These are phyloP conservation scores for Castanopsis chinensis DNA, from an alignment of 306 rosid species.

Conservation along the genomic window DNA sequence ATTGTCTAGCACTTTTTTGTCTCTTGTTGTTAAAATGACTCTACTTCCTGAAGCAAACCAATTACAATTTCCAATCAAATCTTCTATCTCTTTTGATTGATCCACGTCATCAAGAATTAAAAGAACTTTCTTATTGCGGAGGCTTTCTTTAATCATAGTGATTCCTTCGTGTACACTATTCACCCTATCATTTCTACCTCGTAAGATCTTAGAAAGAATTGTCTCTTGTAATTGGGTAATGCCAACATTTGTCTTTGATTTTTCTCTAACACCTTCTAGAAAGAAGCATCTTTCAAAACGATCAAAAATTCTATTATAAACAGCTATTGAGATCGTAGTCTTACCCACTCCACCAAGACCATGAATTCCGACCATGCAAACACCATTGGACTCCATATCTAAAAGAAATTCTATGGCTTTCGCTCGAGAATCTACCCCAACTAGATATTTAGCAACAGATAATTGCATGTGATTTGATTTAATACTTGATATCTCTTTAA, in stretches of 20 bases:
- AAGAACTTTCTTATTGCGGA: constrained; percentile 12
- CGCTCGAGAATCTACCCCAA: constrained; percentile 13
- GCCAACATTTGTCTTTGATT: constrained; percentile 4
- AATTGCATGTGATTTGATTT: neutral
- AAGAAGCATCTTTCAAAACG: constrained; percentile 9
- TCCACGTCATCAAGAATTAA: constrained; percentile 26
- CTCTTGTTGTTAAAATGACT: constrained; percentile 15
- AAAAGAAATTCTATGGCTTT: neutral
- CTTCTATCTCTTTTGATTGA: neutral
- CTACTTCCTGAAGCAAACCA: constrained; percentile 28
- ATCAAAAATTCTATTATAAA: constrained; percentile 5
- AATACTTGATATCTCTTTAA: constrained; percentile 5
- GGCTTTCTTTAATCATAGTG: constrained; percentile 1
- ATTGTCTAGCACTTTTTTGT: neutral
- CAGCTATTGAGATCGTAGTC: constrained; percentile 10
- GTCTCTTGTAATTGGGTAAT: constrained; percentile 13
- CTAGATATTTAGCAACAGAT: neutral
- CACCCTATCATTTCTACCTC: constrained; percentile 1
- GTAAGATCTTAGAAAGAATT: constrained; percentile 9
- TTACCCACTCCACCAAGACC: constrained; percentile 16
- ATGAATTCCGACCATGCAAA: constrained; percentile 15
- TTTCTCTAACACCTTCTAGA: constrained; percentile 7
- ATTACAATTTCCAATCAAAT: neutral
- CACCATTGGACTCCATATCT: constrained; percentile 5
- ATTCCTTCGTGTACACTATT: neutral